Percentiles rank a stretch among this genome's conserved stretches.
Conservation (phyloP, 495 filamentous ascomycete genomes). For the Penicillium goetzii region DNA sequence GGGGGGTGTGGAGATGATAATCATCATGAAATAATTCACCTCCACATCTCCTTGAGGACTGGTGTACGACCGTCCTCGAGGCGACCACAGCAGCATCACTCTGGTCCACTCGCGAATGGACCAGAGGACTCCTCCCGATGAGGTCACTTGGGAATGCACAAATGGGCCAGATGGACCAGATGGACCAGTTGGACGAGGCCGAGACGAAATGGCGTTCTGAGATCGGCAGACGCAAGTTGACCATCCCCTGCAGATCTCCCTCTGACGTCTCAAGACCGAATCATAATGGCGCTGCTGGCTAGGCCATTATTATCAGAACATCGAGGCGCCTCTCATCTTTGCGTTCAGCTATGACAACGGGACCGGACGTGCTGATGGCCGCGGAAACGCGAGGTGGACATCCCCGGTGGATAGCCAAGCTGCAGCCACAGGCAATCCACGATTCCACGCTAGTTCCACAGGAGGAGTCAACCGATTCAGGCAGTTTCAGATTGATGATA, state of each 20-base stretch:
- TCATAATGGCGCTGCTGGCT: slow-evolving; percentile 15
- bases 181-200: slow-evolving; percentile 1
- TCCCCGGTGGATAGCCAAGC: not conserved
- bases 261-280: slow-evolving; percentile 30
- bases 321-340: slow-evolving; percentile 10
- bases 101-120: slow-evolving; percentile 26
- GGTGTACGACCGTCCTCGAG: slow-evolving; percentile 8
- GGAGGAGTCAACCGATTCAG: not conserved
- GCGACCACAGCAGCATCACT: slow-evolving; percentile 20
- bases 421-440: not conserved
- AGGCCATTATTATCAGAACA: slow-evolving; percentile 8
- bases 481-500: not conserved
- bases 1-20: slow-evolving; percentile 12
- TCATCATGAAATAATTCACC: slow-evolving; percentile 33
- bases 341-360: slow-evolving; percentile 1
- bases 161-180: slow-evolving; percentile 14
- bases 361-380: slow-evolving; percentile 17
- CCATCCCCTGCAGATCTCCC: slow-evolving; percentile 34
- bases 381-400: not conserved
- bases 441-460: not conserved
- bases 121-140: slow-evolving; percentile 30
- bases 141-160: slow-evolving; percentile 41
- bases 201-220: slow-evolving; percentile 12
- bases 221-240: slow-evolving; percentile 26
- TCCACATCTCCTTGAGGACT: slow-evolving; percentile 32